These are phyloP conservation scores for Euphorbia celastroides DNA, from an alignment of 441 rosid genomes.

Conservation along the genomic window DNA sequence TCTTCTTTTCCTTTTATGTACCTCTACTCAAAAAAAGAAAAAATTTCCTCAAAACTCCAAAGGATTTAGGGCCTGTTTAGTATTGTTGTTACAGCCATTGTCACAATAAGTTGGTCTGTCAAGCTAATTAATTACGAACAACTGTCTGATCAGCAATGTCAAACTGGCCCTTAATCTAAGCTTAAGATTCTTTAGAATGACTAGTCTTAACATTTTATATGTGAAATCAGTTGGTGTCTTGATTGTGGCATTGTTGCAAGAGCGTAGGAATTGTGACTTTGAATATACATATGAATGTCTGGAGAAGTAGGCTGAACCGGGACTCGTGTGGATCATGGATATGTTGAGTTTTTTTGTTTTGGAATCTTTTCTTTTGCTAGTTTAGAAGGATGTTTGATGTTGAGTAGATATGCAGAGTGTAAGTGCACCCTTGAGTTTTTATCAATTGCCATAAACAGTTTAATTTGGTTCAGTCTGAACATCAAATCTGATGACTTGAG, in stretches of 20 bases:
- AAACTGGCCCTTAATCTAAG: too few relatives aligned
- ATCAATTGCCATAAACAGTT: neutral
- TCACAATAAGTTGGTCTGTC: too few relatives aligned
- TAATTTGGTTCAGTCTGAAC: too few relatives aligned
- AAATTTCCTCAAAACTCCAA: too few relatives aligned
- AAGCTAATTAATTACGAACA: too few relatives aligned
- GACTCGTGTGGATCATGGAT: neutral
- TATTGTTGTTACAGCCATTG: too few relatives aligned
- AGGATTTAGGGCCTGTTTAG: too few relatives aligned
- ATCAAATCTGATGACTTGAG: too few relatives aligned
- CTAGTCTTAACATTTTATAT: neutral
- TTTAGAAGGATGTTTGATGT: neutral
- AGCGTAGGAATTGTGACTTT: neutral
- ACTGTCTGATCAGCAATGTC: too few relatives aligned
- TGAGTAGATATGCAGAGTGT: neutral
- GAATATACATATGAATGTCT: neutral
- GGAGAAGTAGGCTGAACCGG: neutral
- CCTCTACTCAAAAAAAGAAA: too few relatives aligned
- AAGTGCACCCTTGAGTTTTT: neutral
- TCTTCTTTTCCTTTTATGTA: too few relatives aligned
- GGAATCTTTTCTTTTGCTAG: neutral
- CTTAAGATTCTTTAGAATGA: too few relatives aligned
- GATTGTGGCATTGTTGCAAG: neutral
- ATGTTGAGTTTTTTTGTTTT: neutral
- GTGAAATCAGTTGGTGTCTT: neutral